These are phyloP conservation scores for Wickerhamomyces pijperi DNA, from an alignment of 805 yeast genomes.

Conservation along the genomic window DNA sequence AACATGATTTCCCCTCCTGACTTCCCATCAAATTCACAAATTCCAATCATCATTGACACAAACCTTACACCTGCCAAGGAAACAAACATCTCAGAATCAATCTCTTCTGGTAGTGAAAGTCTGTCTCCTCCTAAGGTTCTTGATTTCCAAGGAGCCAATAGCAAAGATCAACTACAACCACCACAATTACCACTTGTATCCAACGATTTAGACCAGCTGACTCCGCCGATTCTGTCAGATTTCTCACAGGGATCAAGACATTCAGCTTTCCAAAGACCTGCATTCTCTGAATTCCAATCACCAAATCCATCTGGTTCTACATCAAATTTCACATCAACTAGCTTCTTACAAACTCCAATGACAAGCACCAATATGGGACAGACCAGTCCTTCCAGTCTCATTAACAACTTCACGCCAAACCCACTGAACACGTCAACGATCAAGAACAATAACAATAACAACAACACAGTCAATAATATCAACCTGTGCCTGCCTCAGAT, in stretches of 20 bases:
- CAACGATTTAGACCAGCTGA: background rate
- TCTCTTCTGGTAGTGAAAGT: conserved; percentile 15
- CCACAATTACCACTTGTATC: background rate
- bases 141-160: too few relatives aligned
- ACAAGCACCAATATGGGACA: background rate
- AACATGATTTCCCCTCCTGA: too few relatives aligned
- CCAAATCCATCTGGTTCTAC: conserved; percentile 1
- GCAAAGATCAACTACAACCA: background rate
- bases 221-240: background rate
- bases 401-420: conserved; percentile 7
- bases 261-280: too few relatives aligned
- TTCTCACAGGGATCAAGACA: background rate
- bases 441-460: conserved; percentile 2
- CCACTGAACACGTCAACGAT: conserved; percentile 2
- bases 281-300: conserved; percentile 11
- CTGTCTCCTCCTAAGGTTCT: conserved; percentile 19
- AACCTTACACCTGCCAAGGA: background rate
- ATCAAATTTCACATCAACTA: background rate
- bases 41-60: too few relatives aligned
- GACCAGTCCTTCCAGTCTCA: conserved; percentile 2
- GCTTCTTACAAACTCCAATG: conserved; percentile 7
- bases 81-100: conserved; percentile 7
- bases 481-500: conserved; percentile 16
- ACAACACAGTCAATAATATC: conserved; percentile 11
- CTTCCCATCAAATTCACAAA: too few relatives aligned